Base-by-base conservation (phyloP, 2,329 filamentous ascomycete species). In the Arthrobotrys entomopaga region DNA sequence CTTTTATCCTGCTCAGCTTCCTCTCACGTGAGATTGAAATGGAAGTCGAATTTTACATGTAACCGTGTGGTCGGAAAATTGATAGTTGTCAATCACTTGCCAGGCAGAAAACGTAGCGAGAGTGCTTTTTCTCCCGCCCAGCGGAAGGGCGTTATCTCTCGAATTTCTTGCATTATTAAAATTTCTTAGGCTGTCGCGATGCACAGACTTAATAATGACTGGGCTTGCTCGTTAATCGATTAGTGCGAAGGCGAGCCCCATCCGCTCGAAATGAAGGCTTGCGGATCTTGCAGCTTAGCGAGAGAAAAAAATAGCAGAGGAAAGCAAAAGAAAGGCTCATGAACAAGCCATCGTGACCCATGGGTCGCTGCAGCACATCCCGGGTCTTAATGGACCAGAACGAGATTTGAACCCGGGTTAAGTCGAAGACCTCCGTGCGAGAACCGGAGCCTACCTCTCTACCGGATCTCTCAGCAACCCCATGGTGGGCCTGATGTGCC, bases 41-140 rank as follows among this genome's bases (percentile, higher is more conserved):
- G 29, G 50, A n/a, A 22, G 15, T 74, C 63, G 63, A 74, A 67
- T 74, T 74, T 74, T 58, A n/a, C n/a, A n/a, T n/a, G n/a, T n/a
- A 34, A 34, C 63, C 63, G 59, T 24, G 49, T 13, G 34, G 22
- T 74, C 63, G 70, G 70, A 74, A 74, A 64, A 67, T 74, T 74
- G 63, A 63, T 40, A 53, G 60, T 64, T 52, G 70, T 74, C 70
- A 67, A 67, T 74, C 70, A 67, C 63, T 63, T 63, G 50, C 57
- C 66, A 74, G 70, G 70, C 70, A 74, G 58, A 61, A 34, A 67
- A 52, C 42, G 69, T 52, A 73, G 69, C 67, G 67, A 73, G 57
- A 29, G 56, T 46, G 53, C 40, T 24, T 49, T 24, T 49, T 60
- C 34, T 59, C 48, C 29, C 29, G 29, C 10, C 29, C 29, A 34